Base-by-base conservation (phyloP, 1,139 yeast species). In the Saccharomyces hybrid region DNA sequence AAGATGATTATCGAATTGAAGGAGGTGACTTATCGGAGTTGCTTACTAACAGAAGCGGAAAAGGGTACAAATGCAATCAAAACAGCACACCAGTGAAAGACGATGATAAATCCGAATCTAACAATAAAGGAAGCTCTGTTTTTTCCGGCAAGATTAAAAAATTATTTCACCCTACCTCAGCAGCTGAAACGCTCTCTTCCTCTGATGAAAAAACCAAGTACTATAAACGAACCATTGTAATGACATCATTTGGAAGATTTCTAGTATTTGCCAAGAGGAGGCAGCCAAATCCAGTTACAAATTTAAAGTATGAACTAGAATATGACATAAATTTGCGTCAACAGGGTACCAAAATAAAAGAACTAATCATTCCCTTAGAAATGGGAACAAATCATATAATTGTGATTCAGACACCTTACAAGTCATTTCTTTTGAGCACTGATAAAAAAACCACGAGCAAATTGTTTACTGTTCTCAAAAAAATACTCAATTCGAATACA, bases 201-300 rank as follows among this genome's bases (percentile, higher is more conserved):
- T 28, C 56, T 9, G 54, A 58, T 13, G 59, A 59, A 5, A 63
- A 58, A 44, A 57, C 56, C 52, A 67, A 60, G 50, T 48, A 42
- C n/a, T 51, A 26, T 14, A 51, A 51, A 48, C 61, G 70, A 49
- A 56, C 61, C 47, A 51, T 66, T 11, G 54, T 69, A 2, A 50
- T 69, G 1, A 70, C 72, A 13, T 62, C 62, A 20, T 60, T 61
- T 51, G 72, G 72, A 2, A 63, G 71, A 20, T 58, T 62, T 30
- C 41, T 70, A 23, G 53, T 69, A 7, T 62, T 69, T 46, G 63
- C 62, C 0, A 66, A 62, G 51, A 63, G 60, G 38, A 57, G 51
- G 16, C 58, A 50, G 27, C 52, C 56, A 9, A 52, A 56, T 6
- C 57, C 57, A 1, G 54, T 54, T 3, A 54, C 61, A 7, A 52